These are phyloP conservation scores for Xylariaceae sp. DNA, from an alignment of 2,329 filamentous ascomycete genomes.

Conservation along the genomic window DNA sequence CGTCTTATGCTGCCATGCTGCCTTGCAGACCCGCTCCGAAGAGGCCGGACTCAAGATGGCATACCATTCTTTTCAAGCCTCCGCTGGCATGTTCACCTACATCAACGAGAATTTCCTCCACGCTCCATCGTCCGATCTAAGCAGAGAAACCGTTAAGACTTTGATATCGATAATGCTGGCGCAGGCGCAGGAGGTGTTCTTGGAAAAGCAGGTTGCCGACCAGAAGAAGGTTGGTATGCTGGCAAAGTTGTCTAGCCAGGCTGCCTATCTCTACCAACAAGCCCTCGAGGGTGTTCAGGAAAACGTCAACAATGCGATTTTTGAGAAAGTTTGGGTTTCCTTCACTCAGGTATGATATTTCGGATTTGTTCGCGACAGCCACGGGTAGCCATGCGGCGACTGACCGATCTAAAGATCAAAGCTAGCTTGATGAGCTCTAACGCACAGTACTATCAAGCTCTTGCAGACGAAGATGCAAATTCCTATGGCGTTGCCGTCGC, in stretches of 20 bases:
- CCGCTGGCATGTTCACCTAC: slow-evolving; percentile 99
- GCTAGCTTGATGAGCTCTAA: slow-evolving; percentile 76
- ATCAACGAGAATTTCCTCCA: slow-evolving; percentile 99
- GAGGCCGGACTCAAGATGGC: slow-evolving; percentile 92
- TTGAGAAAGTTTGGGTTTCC: slow-evolving; percentile 89
- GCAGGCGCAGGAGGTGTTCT: slow-evolving; percentile 93
- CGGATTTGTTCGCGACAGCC: not conserved
- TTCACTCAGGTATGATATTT: slow-evolving; percentile 64
- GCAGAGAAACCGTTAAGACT: slow-evolving; percentile 91
- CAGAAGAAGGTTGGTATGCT: slow-evolving; percentile 88
- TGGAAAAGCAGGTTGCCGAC: slow-evolving; percentile 92
- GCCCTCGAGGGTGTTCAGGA: slow-evolving; percentile 88
- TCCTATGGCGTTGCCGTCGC: slow-evolving; percentile 82
- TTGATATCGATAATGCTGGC: slow-evolving; percentile 90
- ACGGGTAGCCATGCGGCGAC: not conserved
- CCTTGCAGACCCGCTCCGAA: slow-evolving; percentile 85
- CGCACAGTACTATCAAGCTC: slow-evolving; percentile 89
- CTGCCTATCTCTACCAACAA: slow-evolving; percentile 81
- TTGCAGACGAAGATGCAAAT: slow-evolving; percentile 85
- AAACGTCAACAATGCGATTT: slow-evolving; percentile 84
- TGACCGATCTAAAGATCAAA: slow-evolving; percentile 57
- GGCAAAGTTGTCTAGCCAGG: slow-evolving; percentile 89
- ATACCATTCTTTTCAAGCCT: slow-evolving; percentile 97
- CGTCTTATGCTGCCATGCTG: slow-evolving; percentile 92
- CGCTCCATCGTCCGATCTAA: slow-evolving; percentile 92